Evolutionary conservation across 768 basidiomycete genomes (phyloP).

Genomic region (Cystobasidium ongulense): DNA sequence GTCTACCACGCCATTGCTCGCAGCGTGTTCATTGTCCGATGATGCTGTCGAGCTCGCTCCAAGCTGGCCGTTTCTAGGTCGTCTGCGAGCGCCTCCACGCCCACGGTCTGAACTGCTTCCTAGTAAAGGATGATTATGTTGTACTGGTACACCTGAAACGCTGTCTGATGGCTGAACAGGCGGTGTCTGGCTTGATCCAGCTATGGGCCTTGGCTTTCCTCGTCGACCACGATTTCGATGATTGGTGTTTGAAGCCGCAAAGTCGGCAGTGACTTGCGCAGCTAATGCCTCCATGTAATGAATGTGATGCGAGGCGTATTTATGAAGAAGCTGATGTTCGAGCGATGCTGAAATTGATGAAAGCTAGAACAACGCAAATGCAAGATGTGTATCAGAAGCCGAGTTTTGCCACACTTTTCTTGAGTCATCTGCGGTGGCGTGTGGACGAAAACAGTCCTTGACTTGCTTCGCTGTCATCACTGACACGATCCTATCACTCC

Average conservation of each 20-base stretch:
- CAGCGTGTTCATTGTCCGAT: not conserved
- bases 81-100: not conserved
- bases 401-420: too few relatives aligned
- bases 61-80: not conserved
- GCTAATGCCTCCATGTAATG: constrained; percentile 26
- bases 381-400: too few relatives aligned
- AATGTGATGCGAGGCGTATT: not conserved
- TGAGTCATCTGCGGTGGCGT: too few relatives aligned
- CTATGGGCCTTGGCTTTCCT: not conserved
- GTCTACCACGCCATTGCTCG: not conserved
- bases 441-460: too few relatives aligned
- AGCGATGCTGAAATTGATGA: not conserved
- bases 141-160: not conserved
- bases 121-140: not conserved
- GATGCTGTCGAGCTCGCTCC: constrained; percentile 8
- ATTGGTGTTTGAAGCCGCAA: not conserved
- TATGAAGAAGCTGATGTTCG: not conserved
- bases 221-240: not conserved
- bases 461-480: too few relatives aligned
- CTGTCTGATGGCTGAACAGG: not conserved
- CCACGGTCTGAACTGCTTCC: not conserved
- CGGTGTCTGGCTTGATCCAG: not conserved
- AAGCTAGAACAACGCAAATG: not conserved
- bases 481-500: too few relatives aligned
- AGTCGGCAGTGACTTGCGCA: constrained; percentile 25